Evolutionary conservation across 1,284 basidiomycete genomes (phyloP).

Genomic region (Sphagnurus paluster): DNA sequence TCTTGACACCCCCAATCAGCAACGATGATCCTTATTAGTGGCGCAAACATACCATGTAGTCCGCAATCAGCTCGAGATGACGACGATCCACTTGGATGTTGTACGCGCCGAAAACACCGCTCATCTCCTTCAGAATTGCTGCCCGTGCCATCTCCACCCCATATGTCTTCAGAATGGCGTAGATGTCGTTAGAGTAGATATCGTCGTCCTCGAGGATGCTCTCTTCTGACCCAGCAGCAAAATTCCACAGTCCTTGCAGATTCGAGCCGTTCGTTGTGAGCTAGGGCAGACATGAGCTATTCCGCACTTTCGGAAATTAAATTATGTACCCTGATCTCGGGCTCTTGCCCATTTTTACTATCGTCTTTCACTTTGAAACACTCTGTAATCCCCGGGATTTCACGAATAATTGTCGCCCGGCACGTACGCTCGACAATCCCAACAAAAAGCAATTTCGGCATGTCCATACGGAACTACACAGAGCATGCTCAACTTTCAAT

Average conservation of each 20-base stretch:
- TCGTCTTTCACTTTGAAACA: slow-evolving; percentile 75
- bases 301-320: slow-evolving; percentile 2
- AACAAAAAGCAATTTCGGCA: slow-evolving; percentile 90
- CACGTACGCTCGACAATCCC: slow-evolving; percentile 89
- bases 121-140: slow-evolving; percentile 90
- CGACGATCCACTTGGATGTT: slow-evolving; percentile 95
- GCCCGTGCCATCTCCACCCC: slow-evolving; percentile 97
- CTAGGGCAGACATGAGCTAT: slow-evolving; percentile 36
- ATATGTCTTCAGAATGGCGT: slow-evolving; percentile 89
- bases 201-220: slow-evolving; percentile 81
- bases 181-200: slow-evolving; percentile 95
- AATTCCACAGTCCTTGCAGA: slow-evolving; percentile 89
- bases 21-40: slow-evolving; percentile 3
- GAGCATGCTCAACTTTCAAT: slow-evolving; percentile 2
- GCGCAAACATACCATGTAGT: slow-evolving; percentile 85
- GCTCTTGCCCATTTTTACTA: slow-evolving; percentile 45
- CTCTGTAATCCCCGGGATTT: slow-evolving; percentile 84
- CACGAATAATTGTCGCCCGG: slow-evolving; percentile 80
- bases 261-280: slow-evolving; percentile 91
- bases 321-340: slow-evolving; percentile 49
- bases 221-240: slow-evolving; percentile 63
- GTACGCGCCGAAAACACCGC: slow-evolving; percentile 94
- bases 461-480: slow-evolving; percentile 60
- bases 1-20: slow-evolving; percentile 49
- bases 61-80: slow-evolving; percentile 96